These are phyloP conservation scores for Thelonectria rubi DNA, from an alignment of 2,329 filamentous ascomycete genomes.

Conservation along the genomic window DNA sequence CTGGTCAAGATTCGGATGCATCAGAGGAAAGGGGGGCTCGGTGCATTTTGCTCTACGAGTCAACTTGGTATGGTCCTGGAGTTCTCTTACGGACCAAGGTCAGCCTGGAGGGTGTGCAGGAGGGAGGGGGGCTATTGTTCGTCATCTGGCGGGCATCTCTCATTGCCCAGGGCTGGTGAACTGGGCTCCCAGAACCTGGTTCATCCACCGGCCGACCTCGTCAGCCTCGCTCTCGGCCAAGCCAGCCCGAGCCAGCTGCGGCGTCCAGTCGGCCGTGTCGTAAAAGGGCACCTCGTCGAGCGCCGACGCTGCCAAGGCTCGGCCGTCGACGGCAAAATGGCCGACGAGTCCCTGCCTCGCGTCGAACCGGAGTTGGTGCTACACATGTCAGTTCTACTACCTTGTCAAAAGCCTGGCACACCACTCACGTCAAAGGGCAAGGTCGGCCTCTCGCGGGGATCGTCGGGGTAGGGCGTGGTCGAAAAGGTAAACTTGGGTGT, in stretches of 20 bases:
- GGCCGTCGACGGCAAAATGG: constrained; percentile 42
- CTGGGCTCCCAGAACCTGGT: constrained; percentile 43
- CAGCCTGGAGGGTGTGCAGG: constrained; percentile 33
- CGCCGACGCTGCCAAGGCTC: constrained; percentile 23
- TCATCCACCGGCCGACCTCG: constrained; percentile 45
- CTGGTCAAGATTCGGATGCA: not conserved
- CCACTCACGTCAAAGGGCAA: constrained; percentile 57
- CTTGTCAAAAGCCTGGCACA: not conserved
- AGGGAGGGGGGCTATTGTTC: constrained; percentile 18
- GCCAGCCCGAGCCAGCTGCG: constrained; percentile 38
- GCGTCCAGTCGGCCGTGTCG: constrained; percentile 42
- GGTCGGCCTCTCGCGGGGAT: constrained; percentile 64
- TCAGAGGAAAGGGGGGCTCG: constrained; percentile 6
- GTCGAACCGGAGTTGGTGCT: constrained; percentile 49
- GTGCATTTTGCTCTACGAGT: not conserved
- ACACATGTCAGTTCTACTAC: constrained; percentile 12
- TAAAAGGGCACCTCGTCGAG: constrained; percentile 34
- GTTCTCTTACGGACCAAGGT: not conserved
- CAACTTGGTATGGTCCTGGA: not conserved
- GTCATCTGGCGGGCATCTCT: constrained; percentile 16
- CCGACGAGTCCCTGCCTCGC: constrained; percentile 51
- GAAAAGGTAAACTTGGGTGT: constrained; percentile 85
- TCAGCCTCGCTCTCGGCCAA: constrained; percentile 35
- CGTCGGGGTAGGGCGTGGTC: constrained; percentile 65
- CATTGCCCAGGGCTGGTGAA: constrained; percentile 41